These are phyloP conservation scores for Plantago ovata DNA, from an alignment of 257 asterid genomes.

Conservation along the genomic window DNA sequence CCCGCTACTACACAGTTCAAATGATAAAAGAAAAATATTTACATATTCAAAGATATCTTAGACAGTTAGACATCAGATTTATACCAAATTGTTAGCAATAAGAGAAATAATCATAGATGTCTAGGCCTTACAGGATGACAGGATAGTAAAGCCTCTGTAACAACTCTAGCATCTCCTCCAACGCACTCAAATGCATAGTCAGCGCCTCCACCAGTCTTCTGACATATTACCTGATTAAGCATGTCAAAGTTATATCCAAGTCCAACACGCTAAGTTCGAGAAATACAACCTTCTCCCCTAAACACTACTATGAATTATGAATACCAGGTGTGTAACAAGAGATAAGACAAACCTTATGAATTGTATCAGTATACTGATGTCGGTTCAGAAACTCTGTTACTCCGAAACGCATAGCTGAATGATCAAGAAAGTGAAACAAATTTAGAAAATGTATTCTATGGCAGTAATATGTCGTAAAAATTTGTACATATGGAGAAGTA, in stretches of 20 bases:
- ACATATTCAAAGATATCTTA: too few relatives aligned
- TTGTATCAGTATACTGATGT: slow-evolving; percentile 64
- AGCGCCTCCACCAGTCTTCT: slow-evolving; percentile 81
- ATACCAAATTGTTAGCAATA: too few relatives aligned
- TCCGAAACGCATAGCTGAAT: slow-evolving; percentile 81
- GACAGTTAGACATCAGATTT: too few relatives aligned
- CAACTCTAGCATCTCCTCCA: slow-evolving; percentile 77
- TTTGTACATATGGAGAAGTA: slow-evolving; percentile 8
- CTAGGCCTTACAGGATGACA: slow-evolving; percentile 58
- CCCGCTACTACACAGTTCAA: too few relatives aligned
- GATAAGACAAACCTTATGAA: slow-evolving; percentile 61
- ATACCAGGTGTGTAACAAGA: not conserved
- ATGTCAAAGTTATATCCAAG: slow-evolving; percentile 4
- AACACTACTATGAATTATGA: too few relatives aligned
- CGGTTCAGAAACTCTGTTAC: slow-evolving; percentile 81
- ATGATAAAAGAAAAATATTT: too few relatives aligned
- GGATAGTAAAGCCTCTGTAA: slow-evolving; percentile 79
- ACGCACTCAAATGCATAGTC: slow-evolving; percentile 91
- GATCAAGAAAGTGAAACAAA: slow-evolving; percentile 13
- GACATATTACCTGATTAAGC: slow-evolving; percentile 59
- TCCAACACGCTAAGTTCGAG: not conserved
- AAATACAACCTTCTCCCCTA: too few relatives aligned
- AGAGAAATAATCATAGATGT: too few relatives aligned
- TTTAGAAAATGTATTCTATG: slow-evolving; percentile 4
- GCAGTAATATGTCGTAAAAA: slow-evolving; percentile 2